Base-by-base conservation (phyloP, 2,329 filamentous ascomycete genomes). In the Alternaria sp. region DNA sequence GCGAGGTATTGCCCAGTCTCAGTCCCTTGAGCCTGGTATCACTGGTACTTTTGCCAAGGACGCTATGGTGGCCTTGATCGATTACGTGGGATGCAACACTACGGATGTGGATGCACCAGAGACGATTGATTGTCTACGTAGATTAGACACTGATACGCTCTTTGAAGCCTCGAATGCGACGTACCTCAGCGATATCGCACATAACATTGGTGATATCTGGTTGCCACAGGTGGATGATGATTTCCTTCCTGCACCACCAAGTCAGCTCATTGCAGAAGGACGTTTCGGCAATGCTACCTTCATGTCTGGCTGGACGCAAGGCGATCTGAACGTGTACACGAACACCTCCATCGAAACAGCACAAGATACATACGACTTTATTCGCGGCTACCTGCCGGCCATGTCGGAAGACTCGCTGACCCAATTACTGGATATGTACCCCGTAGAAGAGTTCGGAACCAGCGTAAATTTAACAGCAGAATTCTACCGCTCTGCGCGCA, bases 11-110 rank as follows among this genome's bases (percentile, higher is more conserved):
- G 80, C 80, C 68, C 66, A 83, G 60, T 78, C 74, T 11, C 81
- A 83, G 58, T 78, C 79, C 1, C 78, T 85, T 2, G 85, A 86
- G 67, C 82, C 81, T 2, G 83, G 82, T 3, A 83, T 75, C 14
- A 74, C 73, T 1, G 70, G 79, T 0, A 82, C 81, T 58, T 82
- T 83, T 63, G 83, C 80, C 5, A 77, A 79, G 46, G 71, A 83
- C 51, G 82, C 82, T 8, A 82, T 84, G 76, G 61, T 69, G 9
- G 73, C 72, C 2, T 58, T 85, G 26, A 78, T 79, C 3, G 72
- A 80, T 21, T 65, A 74, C 6, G 74, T 81, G 3, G 78, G 77
- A 2, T 85, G 84, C 71, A 80, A 80, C 67, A 67, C 62, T 1
- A 66, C 61, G 1, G 51, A 60, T 24, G 59, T 82, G 2, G 76